Base-by-base conservation (phyloP, 495 filamentous ascomycete genomes). In the Neurospora cerealis region DNA sequence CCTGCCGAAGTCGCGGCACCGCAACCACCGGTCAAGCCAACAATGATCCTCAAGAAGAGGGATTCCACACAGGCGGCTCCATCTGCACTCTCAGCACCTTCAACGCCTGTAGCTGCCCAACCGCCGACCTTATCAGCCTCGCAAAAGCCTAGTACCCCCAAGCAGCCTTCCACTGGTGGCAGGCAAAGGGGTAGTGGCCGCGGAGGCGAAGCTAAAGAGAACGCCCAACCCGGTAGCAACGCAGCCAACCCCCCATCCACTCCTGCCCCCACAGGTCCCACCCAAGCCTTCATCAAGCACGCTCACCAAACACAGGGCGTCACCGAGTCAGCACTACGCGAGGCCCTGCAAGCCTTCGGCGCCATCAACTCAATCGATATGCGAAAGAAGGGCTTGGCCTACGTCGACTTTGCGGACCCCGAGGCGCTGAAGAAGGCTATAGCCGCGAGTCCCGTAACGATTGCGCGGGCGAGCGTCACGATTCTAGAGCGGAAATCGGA, bases 231-330 rank as follows among this genome's bases (percentile, higher is more conserved):
- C n/a, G 77, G 78, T 36, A 75, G 79, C 74, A 79, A 78, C 70
- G 79, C 77, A 28, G 75, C 72, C 0, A 75, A 75, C 42, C 37
- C 71, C n/a, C 72, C 79, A 32, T 48, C 80, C 19, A 54, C 77
- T 8, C 74, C 88, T 74, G 79, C 86, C 36, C 79, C 89, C 10
- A 9, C 54, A 34, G 88, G 88, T 5, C 88, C 91, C 7, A 92
- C 89, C 2, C 91, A 93, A 78, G 94, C 93, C n/a, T 98, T 97
- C 79, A 85, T 97, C 77, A 97, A 97, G 78, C 94, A 97, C 77
- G 94, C 94, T 71, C 96, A 96, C 80, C 89, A 93, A 24, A 94
- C 93, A 1, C 94, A 97, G 80, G 94, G 94, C 21, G 92, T 98
- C 46, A 97, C 93, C 0, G 94, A 97, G 75, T 83, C 89, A 0